A percentile compares a stretch with the other conserved stretches of the same genome.
Evolutionary conservation across 495 filamentous ascomycete species (phyloP).

Genomic region (Xylaria castorea): DNA sequence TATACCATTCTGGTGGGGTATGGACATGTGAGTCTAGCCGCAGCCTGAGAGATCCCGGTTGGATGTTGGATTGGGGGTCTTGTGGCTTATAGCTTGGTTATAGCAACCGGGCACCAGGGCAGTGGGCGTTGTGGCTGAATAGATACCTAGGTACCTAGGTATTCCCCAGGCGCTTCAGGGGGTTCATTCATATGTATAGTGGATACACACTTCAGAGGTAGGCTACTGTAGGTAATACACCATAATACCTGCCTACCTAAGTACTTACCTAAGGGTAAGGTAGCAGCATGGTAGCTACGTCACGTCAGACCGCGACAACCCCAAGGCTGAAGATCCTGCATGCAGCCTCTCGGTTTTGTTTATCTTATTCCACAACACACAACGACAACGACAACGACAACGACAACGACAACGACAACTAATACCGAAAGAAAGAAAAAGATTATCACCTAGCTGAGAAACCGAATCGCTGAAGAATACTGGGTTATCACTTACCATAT

Average conservation of each 20-base stretch:
- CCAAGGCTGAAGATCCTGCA: constrained; percentile 27
- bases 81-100: constrained; percentile 6
- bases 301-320: constrained; percentile 12
- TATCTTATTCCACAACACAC: background rate
- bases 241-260: too few relatives aligned
- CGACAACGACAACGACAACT: background rate
- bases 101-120: background rate
- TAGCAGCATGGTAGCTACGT: constrained; percentile 5
- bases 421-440: background rate
- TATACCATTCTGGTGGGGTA: background rate
- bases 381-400: background rate
- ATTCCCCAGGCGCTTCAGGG: background rate
- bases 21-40: background rate
- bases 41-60: background rate
- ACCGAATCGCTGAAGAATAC: background rate
- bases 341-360: constrained; percentile 9
- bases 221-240: background rate
- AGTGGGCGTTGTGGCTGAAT: background rate
- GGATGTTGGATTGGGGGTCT: background rate
- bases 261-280: background rate
- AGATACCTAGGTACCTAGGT: too few relatives aligned
- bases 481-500: background rate
- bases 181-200: background rate
- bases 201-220: background rate
- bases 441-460: background rate